Conservation (phyloP, 2,329 filamentous ascomycete genomes). For the Leptographium radiaticola region DNA sequence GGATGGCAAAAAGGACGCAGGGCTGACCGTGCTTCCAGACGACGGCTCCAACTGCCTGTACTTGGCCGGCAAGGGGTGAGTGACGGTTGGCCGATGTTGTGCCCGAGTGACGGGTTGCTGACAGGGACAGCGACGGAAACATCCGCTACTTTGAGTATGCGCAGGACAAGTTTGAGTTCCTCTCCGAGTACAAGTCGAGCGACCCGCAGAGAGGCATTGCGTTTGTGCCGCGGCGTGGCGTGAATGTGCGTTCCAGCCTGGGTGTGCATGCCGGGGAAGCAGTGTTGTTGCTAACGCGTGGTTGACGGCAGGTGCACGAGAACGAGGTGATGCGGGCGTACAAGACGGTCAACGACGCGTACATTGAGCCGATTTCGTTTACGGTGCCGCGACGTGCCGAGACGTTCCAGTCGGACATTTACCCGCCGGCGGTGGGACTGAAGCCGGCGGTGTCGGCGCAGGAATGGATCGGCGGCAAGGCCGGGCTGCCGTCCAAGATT, state of each 20-base stretch:
- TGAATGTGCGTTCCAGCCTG: slow-evolving; percentile 47
- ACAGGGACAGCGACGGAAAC: slow-evolving; percentile 65
- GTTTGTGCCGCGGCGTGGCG: slow-evolving; percentile 86
- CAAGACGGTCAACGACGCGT: slow-evolving; percentile 91
- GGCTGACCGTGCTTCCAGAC: slow-evolving; percentile 30
- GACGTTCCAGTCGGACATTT: slow-evolving; percentile 95
- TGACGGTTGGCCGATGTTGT: not conserved
- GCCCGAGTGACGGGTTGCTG: not conserved
- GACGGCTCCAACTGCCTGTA: slow-evolving; percentile 92
- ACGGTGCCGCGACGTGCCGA: slow-evolving; percentile 89
- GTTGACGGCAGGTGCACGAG: slow-evolving; percentile 56
- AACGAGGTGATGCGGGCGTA: slow-evolving; percentile 93
- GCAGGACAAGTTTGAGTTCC: slow-evolving; percentile 96
- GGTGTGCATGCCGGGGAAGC: slow-evolving; percentile 2
- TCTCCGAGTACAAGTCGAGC: slow-evolving; percentile 93
- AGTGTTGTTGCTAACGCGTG: not conserved
- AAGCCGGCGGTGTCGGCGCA: slow-evolving; percentile 68
- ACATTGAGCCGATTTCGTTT: slow-evolving; percentile 95
- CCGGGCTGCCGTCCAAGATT: slow-evolving; percentile 76
- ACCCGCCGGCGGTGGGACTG: slow-evolving; percentile 67
- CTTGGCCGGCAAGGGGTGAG: slow-evolving; percentile 90
- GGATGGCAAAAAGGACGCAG: too few species aligned
- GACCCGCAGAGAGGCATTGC: slow-evolving; percentile 92
- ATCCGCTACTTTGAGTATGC: slow-evolving; percentile 98
- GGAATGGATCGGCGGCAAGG: slow-evolving; percentile 83